Evolutionary conservation across 164 flowering plant species (phyloP), one percentile per base, ranked within the genome.

Genomic region (Amborella trichopoda): DNA sequence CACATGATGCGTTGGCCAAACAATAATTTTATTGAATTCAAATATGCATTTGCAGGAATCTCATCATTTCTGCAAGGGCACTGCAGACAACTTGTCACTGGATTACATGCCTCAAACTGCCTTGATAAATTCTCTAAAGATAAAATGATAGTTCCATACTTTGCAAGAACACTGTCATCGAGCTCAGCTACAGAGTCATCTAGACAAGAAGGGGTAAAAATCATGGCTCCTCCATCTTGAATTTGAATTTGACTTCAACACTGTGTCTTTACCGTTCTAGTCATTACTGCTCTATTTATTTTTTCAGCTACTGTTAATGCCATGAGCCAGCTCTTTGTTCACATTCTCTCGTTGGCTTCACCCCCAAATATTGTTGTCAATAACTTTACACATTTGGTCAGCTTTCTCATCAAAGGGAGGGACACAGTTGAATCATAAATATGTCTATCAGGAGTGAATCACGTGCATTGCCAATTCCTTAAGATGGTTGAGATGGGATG

Each of bases 141-240:
- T 23, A 30, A 16, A 23, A 30, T 30, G 21, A 45, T 26, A 43
- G 45, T 46, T 50, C 60, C 59, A 45, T 56, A 36, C 16, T 47
- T 27, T 30, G 63, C 39, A 43, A 58, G 70, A 39, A 42, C 49
- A 23, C 51, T 66, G 24, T 63, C 64, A 11, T 58, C 70, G 44
- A 58, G 26, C 34, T 54, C 66, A 32, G 60, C 47, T 54, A 58
- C 70, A 13, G 60, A 62, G 43, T 46, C 64, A 43, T 50, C 70
- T 20, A 36, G 56, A 22, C 30, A 24, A 53, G 58, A 27, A 8
- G 18, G 16, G 0, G 28, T 37, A 3, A 44, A 61, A 66, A 63
- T 66, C n/a, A n/a, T n/a, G n/a, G n/a, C n/a, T n/a, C n/a, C n/a
- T n/a, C n/a, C n/a, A n/a, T n/a, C n/a, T n/a, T n/a, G n/a, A n/a